A percentile compares a stretch with the other conserved stretches of the same genome.
These are phyloP conservation scores for Galerina marginata DNA, from an alignment of 768 basidiomycete species.

Conservation along the genomic window DNA sequence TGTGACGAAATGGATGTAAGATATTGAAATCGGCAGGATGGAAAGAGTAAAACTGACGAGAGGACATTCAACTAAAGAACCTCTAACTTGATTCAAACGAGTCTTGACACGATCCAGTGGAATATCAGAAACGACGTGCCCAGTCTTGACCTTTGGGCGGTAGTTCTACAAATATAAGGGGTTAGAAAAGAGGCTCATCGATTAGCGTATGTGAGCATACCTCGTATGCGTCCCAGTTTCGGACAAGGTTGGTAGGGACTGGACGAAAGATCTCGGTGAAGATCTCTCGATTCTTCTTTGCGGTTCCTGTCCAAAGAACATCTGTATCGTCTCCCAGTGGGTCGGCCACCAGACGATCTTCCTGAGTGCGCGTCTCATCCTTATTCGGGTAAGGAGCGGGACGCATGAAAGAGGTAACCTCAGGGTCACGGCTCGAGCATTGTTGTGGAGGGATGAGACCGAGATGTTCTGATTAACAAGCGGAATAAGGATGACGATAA, in stretches of 20 bases:
- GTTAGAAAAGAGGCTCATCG: neutral
- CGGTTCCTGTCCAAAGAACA: constrained; percentile 70
- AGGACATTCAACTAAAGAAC: constrained; percentile 78
- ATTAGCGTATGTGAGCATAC: constrained; percentile 42
- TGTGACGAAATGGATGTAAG: constrained; percentile 31
- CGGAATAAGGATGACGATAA: neutral
- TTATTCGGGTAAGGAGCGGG: constrained; percentile 75
- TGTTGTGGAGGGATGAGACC: constrained; percentile 83
- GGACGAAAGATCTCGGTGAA: constrained; percentile 88
- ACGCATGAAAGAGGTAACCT: constrained; percentile 71
- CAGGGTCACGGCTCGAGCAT: constrained; percentile 38
- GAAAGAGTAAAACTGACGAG: constrained; percentile 49
- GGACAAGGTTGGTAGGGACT: constrained; percentile 84
- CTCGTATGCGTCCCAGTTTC: constrained; percentile 79
- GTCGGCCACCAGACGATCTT: constrained; percentile 78
- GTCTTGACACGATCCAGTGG: constrained; percentile 74
- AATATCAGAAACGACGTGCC: constrained; percentile 79
- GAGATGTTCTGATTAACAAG: constrained; percentile 67
- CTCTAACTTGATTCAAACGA: constrained; percentile 70
- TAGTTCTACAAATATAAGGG: constrained; percentile 55
- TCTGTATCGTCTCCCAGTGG: constrained; percentile 69
- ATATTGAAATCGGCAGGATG: neutral
- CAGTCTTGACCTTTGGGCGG: constrained; percentile 76
- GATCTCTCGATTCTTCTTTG: constrained; percentile 79
- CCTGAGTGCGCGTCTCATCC: constrained; percentile 62